Evolutionary conservation across 768 basidiomycete genomes (phyloP).

Genomic region (Dentipellis sp.): DNA sequence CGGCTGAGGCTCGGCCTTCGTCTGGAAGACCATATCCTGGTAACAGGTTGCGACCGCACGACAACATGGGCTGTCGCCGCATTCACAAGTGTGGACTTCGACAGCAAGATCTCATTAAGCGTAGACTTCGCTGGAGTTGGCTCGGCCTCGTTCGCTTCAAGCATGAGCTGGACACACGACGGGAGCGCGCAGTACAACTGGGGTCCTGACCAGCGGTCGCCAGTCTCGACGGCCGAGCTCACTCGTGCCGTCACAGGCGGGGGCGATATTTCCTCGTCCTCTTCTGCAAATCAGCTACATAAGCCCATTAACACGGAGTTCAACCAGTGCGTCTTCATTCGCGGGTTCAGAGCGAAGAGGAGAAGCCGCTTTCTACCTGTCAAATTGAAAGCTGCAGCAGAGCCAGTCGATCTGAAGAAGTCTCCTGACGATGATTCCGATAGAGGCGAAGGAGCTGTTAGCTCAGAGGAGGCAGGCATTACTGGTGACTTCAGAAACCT

Average conservation of each 20-base stretch:
- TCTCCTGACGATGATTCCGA: not conserved
- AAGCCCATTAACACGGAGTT: not conserved
- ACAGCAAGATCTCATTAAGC: not conserved
- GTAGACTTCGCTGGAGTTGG: not conserved
- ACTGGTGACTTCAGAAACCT: not conserved
- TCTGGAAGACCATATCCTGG: not conserved
- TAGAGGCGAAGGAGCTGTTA: not conserved
- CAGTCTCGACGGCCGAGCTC: not conserved
- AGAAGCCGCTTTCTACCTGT: not conserved
- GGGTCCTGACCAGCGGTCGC: not conserved
- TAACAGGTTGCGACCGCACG: not conserved
- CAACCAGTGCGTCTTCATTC: not conserved
- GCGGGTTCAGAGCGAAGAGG: not conserved
- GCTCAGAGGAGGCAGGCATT: not conserved
- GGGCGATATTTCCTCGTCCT: too few species aligned
- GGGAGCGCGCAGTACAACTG: not conserved
- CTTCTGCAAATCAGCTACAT: too few species aligned
- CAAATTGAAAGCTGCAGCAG: not conserved
- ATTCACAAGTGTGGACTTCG: not conserved
- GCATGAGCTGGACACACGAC: not conserved
- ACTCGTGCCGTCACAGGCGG: not conserved
- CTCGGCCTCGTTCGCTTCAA: not conserved
- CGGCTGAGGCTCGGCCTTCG: not conserved
- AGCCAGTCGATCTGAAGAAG: not conserved
- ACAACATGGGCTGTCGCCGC: not conserved